These are phyloP conservation scores for Aspergillus funiculosus DNA, from an alignment of 495 filamentous ascomycete species.

Conservation along the genomic window DNA sequence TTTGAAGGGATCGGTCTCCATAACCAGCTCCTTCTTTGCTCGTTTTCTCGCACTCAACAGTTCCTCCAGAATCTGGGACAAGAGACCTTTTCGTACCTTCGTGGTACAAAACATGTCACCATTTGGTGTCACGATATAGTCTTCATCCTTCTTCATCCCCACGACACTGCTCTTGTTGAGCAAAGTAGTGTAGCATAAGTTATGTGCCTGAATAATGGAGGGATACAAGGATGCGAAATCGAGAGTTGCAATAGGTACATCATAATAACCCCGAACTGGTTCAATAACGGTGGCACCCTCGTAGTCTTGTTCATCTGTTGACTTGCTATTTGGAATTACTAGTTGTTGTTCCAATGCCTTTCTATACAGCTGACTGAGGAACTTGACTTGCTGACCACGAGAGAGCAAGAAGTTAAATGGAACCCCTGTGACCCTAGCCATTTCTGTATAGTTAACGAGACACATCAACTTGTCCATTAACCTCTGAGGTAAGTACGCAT, in stretches of 20 bases:
- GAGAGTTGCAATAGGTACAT: conserved; percentile 89
- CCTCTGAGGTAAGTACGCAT: conserved; percentile 91
- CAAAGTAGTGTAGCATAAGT: conserved; percentile 95
- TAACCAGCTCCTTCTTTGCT: conserved; percentile 83
- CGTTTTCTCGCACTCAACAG: conserved; percentile 82
- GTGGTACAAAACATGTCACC: conserved; percentile 87
- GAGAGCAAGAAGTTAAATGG: conserved; percentile 93
- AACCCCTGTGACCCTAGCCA: conserved; percentile 98
- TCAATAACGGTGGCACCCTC: conserved; percentile 98
- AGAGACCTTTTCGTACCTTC: conserved; percentile 83
- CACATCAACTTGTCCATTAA: conserved; percentile 98
- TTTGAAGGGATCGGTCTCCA: conserved; percentile 92
- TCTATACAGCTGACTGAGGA: conserved; percentile 93
- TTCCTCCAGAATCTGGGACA: conserved; percentile 94
- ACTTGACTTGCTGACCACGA: conserved; percentile 93
- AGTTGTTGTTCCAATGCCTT: conserved; percentile 88
- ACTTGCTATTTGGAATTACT: conserved; percentile 79
- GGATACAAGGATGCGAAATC: conserved; percentile 99
- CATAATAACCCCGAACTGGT: conserved; percentile 84
- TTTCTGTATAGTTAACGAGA: conserved; percentile 96
- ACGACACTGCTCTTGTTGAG: conserved; percentile 76
- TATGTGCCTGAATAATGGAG: conserved; percentile 98
- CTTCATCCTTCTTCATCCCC: conserved; percentile 74
- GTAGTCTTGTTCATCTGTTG: conserved; percentile 73
- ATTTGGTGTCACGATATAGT: conserved; percentile 94